phyloP scores from a whole-genome alignment of 371 early-diverging fungal species.

The Rhizopus microsporus region DNA sequence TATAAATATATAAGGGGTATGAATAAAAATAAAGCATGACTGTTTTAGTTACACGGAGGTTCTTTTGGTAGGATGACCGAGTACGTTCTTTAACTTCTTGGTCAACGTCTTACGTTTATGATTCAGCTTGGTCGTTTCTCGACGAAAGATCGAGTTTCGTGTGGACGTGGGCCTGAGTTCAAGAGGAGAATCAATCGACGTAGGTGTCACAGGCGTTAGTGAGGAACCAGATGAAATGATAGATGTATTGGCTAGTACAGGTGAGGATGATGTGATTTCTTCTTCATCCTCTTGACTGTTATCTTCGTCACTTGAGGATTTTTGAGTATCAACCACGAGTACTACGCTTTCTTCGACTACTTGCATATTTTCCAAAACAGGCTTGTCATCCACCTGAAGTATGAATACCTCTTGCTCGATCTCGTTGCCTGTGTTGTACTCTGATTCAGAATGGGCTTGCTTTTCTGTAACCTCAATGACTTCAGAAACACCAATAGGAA shows the following conservation, averaged over 20 bases:
- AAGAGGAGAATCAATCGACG: slow-evolving; percentile 3
- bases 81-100: slow-evolving; percentile 22
- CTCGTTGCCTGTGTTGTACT: too few species aligned
- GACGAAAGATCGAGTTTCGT: slow-evolving; percentile 17
- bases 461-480: too few species aligned
- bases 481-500: too few species aligned
- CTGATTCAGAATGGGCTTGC: too few species aligned
- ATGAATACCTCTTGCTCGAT: too few species aligned
- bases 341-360: too few species aligned
- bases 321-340: too few species aligned
- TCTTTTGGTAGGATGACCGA: slow-evolving; percentile 18
- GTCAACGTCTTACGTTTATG: slow-evolving; percentile 24
- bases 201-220: slow-evolving; percentile 1
- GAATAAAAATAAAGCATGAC: neutral
- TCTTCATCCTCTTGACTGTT: too few species aligned
- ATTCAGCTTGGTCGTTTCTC: slow-evolving; percentile 30
- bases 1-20: slow-evolving; percentile 4
- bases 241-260: neutral
- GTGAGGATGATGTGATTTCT: slow-evolving; percentile 13
- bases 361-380: too few species aligned
- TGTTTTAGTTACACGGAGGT: slow-evolving; percentile 11
- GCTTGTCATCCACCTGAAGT: too few species aligned
- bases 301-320: too few species aligned
- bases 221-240: slow-evolving; percentile 3
- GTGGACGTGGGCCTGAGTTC: slow-evolving; percentile 13